Percentiles rank a stretch among this genome's conserved stretches.
Conservation (phyloP, 1,139 yeast species). For the Hanseniaspora sp. region DNA sequence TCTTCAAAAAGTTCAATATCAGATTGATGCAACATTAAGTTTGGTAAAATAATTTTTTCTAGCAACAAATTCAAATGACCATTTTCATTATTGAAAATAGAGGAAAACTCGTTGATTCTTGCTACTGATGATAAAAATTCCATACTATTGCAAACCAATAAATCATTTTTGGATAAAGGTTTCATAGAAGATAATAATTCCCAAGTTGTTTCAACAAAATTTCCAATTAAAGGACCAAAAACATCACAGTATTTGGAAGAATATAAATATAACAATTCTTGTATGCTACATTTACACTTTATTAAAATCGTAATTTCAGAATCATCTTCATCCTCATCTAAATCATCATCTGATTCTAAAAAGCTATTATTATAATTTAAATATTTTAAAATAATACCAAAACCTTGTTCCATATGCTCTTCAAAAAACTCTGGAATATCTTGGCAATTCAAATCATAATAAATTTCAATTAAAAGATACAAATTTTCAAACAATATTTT, state of each 20-base stretch:
- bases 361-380: conserved; percentile 48
- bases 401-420: conserved; percentile 68
- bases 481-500: conserved; percentile 52
- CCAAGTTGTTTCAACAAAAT: conserved; percentile 80
- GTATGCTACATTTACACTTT: conserved; percentile 67
- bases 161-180: conserved; percentile 66
- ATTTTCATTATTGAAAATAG: conserved; percentile 53
- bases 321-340: conserved; percentile 41
- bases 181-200: conserved; percentile 56
- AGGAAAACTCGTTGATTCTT: conserved; percentile 52
- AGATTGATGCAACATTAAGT: conserved; percentile 66
- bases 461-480: conserved; percentile 62
- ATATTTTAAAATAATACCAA: conserved; percentile 74
- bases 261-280: conserved; percentile 76
- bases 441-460: conserved; percentile 90
- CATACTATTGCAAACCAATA: conserved; percentile 69
- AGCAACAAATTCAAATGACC: conserved; percentile 61
- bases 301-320: conserved; percentile 65
- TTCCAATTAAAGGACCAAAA: conserved; percentile 62
- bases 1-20: conserved; percentile 94
- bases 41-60: conserved; percentile 77
- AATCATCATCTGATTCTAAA: conserved; percentile 29
- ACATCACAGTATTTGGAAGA: conserved; percentile 87
- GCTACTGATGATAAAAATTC: conserved; percentile 76
- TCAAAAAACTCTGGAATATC: conserved; percentile 97